These are phyloP conservation scores for Candida coquimbonensis DNA, from an alignment of 805 yeast species.

Conservation along the genomic window DNA sequence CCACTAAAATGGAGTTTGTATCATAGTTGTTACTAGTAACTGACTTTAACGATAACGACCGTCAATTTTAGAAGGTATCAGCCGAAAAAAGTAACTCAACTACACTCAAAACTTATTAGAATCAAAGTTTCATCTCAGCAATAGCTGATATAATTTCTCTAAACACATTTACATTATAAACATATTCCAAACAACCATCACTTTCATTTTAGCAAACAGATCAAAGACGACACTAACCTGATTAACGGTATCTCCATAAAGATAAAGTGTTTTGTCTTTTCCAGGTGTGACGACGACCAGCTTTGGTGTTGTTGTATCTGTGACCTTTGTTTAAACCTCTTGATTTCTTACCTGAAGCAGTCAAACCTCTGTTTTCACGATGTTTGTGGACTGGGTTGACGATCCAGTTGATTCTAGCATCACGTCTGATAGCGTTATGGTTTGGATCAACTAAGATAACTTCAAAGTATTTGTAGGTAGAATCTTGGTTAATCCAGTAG, in stretches of 20 bases:
- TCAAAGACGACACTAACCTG: constrained; percentile 2
- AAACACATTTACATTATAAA: neutral
- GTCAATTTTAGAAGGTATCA: too few relatives aligned
- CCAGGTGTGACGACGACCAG: constrained; percentile 99
- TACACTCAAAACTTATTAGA: too few relatives aligned
- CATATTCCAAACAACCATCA: constrained; percentile 1
- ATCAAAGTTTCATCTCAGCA: constrained; percentile 1
- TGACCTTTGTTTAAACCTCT: constrained; percentile 99
- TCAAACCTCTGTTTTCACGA: constrained; percentile 99
- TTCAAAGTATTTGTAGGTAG: constrained; percentile 98
- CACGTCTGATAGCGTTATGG: constrained; percentile 98
- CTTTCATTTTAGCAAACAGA: constrained; percentile 4
- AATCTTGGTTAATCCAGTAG: constrained; percentile 99
- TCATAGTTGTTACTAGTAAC: too few relatives aligned
- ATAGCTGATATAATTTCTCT: neutral
- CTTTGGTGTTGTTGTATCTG: constrained; percentile 94
- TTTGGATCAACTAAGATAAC: constrained; percentile 95
- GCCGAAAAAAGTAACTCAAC: too few relatives aligned
- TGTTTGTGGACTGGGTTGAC: constrained; percentile 99
- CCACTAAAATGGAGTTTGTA: too few relatives aligned
- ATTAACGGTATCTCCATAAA: constrained; percentile 87
- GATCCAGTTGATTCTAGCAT: constrained; percentile 99
- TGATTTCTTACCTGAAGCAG: constrained; percentile 96
- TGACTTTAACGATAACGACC: too few relatives aligned
- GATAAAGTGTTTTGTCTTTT: constrained; percentile 98